A percentile compares a stretch with the other conserved stretches of the same genome.
Evolutionary conservation across 169 alveolate genomes (phyloP).

Genomic region (Eimeria maxima): DNA sequence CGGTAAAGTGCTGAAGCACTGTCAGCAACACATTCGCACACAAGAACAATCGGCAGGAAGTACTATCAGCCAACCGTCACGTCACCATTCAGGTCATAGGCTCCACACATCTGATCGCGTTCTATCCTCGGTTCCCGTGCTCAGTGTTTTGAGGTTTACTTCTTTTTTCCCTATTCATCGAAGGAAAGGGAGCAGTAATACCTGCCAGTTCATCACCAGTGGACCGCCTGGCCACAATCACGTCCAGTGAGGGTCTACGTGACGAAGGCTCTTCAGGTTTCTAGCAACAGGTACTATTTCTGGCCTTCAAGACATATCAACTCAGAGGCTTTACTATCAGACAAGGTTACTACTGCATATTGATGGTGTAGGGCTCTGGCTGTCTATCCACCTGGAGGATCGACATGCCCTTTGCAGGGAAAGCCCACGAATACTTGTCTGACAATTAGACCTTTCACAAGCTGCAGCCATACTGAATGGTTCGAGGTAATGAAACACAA

Average conservation of each 20-base stretch:
- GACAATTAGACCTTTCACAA: not conserved
- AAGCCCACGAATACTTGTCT: not conserved
- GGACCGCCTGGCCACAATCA: conserved; percentile 48
- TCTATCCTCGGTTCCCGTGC: not conserved
- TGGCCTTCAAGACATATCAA: not conserved
- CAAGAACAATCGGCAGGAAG: conserved; percentile 21
- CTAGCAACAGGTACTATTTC: not conserved
- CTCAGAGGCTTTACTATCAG: not conserved
- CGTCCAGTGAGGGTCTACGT: conserved; percentile 1
- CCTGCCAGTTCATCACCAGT: not conserved
- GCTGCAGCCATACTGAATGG: not conserved
- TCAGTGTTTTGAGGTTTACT: not conserved
- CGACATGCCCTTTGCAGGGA: conserved; percentile 15
- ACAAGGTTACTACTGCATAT: not conserved
- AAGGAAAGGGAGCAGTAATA: conserved; percentile 1
- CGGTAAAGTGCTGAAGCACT: not conserved
- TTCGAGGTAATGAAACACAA: not conserved
- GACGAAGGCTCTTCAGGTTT: conserved; percentile 11
- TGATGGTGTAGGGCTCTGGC: not conserved
- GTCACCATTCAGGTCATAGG: conserved; percentile 23
- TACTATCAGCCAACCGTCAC: conserved; percentile 47
- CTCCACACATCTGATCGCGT: conserved; percentile 19
- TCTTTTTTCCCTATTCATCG: not conserved
- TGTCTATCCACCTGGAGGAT: not conserved
- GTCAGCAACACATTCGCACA: not conserved